These are phyloP conservation scores for Penicillium pancosmium DNA, from an alignment of 495 filamentous ascomycete genomes.

Conservation along the genomic window DNA sequence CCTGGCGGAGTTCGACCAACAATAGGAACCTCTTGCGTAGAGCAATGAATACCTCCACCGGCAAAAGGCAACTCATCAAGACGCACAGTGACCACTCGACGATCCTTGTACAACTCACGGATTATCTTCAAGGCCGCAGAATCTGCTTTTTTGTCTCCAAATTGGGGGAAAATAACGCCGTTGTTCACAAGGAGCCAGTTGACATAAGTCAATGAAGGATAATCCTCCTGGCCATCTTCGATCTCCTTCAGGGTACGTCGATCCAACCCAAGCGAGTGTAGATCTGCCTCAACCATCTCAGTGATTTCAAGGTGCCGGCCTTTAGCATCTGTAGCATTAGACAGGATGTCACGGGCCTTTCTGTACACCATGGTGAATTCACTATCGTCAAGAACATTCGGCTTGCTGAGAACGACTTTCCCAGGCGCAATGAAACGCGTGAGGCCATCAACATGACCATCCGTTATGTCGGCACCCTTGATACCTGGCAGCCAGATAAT, in stretches of 20 bases:
- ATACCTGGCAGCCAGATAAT: constrained; percentile 31
- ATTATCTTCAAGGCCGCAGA: background rate
- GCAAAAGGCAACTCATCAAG: constrained; percentile 2
- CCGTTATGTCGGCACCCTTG: constrained; percentile 25
- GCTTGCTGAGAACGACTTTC: constrained; percentile 23
- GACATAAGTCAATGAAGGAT: constrained; percentile 8
- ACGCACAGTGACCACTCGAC: constrained; percentile 4
- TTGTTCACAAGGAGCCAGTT: constrained; percentile 8
- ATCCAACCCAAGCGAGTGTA: background rate
- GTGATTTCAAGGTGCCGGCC: constrained; percentile 21
- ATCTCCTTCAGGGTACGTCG: background rate
- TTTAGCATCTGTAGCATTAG: constrained; percentile 15
- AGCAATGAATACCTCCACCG: constrained; percentile 7
- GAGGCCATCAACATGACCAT: constrained; percentile 27
- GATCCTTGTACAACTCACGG: constrained; percentile 1
- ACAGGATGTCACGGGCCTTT: constrained; percentile 20
- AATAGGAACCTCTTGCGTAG: background rate
- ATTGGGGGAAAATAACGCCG: constrained; percentile 5
- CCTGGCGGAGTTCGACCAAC: background rate
- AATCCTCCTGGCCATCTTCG: constrained; percentile 7
- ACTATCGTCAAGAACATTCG: constrained; percentile 7
- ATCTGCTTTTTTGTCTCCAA: background rate
- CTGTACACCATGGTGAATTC: constrained; percentile 18
- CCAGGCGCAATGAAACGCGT: constrained; percentile 25
- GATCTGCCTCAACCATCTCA: constrained; percentile 12